phyloP scores from a whole-genome alignment of 2,329 filamentous ascomycete genomes.

The Botryotinia globosa region DNA sequence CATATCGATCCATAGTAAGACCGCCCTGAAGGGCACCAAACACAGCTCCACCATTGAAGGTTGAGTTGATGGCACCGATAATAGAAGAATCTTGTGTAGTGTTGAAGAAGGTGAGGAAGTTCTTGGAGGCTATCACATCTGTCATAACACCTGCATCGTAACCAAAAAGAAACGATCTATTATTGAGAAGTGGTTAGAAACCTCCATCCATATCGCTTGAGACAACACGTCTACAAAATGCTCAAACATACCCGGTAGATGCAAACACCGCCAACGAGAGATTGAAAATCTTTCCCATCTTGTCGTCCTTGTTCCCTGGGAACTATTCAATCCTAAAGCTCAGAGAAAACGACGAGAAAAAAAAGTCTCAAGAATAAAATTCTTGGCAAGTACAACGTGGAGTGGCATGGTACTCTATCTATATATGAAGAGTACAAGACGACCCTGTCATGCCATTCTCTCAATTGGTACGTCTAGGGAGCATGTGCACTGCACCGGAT shows the following conservation, averaged over 20 bases:
- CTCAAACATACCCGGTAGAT: conserved; percentile 38
- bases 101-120: conserved; percentile 37
- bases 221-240: neutral
- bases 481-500: conserved; percentile 8
- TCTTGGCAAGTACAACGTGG: neutral
- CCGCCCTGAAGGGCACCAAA: conserved; percentile 44
- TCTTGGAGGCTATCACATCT: conserved; percentile 34
- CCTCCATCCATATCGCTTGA: neutral
- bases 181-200: conserved; percentile 20
- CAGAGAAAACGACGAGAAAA: neutral
- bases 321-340: neutral
- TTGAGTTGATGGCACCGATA: conserved; percentile 58
- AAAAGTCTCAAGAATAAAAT: conserved; percentile 1
- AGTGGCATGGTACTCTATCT: conserved; percentile 15
- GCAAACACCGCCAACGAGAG: conserved; percentile 44
- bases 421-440: conserved; percentile 5
- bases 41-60: conserved; percentile 60
- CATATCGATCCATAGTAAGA: conserved; percentile 54
- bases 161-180: conserved; percentile 42
- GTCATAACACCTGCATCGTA: conserved; percentile 40
- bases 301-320: neutral
- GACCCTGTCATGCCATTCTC: neutral
- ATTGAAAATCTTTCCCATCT: conserved; percentile 45
- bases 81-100: conserved; percentile 37
- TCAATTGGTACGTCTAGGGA: neutral